Base-by-base conservation (phyloP, 2,329 filamentous ascomycete genomes). In the Colletotrichum gloeosporioides region DNA sequence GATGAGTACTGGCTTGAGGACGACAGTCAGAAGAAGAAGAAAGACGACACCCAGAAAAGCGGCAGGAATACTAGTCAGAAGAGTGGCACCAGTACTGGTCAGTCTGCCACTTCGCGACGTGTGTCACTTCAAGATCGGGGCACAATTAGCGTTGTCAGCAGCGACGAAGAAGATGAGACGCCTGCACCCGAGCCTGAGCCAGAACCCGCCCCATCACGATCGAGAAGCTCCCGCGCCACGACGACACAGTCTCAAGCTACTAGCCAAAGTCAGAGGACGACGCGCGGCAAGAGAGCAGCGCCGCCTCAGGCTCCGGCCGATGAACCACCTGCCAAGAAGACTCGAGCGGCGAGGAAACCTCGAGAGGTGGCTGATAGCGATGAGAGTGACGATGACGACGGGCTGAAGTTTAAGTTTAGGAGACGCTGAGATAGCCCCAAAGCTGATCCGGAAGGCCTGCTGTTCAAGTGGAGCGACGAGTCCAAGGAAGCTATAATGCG, bases 1-100 rank as follows among this genome's bases (percentile, higher is more conserved):
- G 94, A 96, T 67, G 91, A 93, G 62, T 95, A 96, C 85, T 96
- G 95, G 93, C 88, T 94, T 3, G 90, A 94, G 75, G 88, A 90
- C 76, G 86, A 88, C 31, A 82, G 71, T 39, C 82, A 84, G 70
- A 77, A 75, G 13, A 84, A 79, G 68, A 83, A 79, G 71, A 83
- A 82, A 67, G 69, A 82, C 78, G 73, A 79, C 55, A 80, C 12
- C 59, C 79, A 29, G 70, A 78, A 25, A 81, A 77, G 66, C 78
- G 79, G n/a, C 75, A 77, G 22, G 68, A 79, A 12, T 78, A 36
- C 53, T 29, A 62, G 57, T n/a, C 66, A 75, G 69, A 78, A 29
- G 81, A 77, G 66, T 78, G 79, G n/a, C 75, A 77, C 25, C 66
- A 79, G 9, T 78, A 31, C 39, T 29, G 53, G 57, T 16, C 66